Conservation (phyloP, 1,284 basidiomycete genomes). For the Ganoderma lucidum region DNA sequence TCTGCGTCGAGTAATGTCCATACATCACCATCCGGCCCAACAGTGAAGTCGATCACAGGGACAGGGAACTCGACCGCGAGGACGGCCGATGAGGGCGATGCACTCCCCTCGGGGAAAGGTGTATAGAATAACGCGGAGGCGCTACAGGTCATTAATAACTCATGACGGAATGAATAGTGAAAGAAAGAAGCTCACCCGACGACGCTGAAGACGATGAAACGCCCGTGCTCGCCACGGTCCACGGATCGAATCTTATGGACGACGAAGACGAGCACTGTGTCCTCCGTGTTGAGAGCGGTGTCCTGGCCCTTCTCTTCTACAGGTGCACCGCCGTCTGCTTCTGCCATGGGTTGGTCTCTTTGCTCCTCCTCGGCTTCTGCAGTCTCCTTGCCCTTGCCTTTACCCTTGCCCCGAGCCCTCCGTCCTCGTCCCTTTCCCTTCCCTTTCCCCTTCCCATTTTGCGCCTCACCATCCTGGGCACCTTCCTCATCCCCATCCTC, state of each 20-base stretch:
- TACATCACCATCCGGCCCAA: constrained; percentile 49
- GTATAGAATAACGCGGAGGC: constrained; percentile 72
- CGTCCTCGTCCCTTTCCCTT: constrained; percentile 20
- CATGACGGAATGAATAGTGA: neutral
- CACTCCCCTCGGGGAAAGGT: constrained; percentile 45
- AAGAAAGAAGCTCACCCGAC: constrained; percentile 61
- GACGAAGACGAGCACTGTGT: constrained; percentile 52
- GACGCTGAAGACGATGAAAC: constrained; percentile 67
- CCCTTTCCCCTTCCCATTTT: constrained; percentile 37
- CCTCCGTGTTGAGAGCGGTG: constrained; percentile 20
- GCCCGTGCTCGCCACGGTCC: constrained; percentile 41
- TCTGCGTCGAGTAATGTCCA: constrained; percentile 60
- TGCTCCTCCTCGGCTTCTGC: constrained; percentile 27
- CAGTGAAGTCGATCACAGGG: constrained; percentile 67
- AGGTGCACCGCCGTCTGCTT: neutral
- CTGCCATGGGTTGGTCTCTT: constrained; percentile 31
- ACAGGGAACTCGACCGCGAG: constrained; percentile 57
- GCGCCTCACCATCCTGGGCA: constrained; percentile 28
- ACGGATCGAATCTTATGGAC: constrained; percentile 59
- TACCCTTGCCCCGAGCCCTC: constrained; percentile 33
- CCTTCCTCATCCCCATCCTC: constrained; percentile 48
- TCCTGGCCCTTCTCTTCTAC: neutral
- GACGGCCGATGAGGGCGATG: constrained; percentile 40
- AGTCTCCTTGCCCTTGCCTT: constrained; percentile 33
- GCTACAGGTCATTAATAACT: constrained; percentile 46